phyloP scores from a whole-genome alignment of 371 early-diverging fungal genomes.

The Lichtheimia ramosa region DNA sequence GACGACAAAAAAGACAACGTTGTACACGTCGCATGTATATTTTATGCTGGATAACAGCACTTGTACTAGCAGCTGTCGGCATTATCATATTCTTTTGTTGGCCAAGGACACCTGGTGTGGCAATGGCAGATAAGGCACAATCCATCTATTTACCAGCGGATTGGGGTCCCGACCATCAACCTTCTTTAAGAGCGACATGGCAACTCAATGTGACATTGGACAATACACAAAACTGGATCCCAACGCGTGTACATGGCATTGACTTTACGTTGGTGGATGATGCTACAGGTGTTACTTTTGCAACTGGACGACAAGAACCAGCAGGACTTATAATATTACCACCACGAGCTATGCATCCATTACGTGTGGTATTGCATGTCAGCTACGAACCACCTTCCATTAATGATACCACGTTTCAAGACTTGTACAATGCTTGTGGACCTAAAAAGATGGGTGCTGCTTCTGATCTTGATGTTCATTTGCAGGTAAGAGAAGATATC shows the following conservation, averaged over 20 bases:
- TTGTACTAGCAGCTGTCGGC: slow-evolving; percentile 1
- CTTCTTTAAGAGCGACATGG: slow-evolving; percentile 22
- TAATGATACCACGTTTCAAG: slow-evolving; percentile 21
- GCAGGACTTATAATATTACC: background rate
- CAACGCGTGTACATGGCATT: slow-evolving; percentile 16
- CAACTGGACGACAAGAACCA: background rate
- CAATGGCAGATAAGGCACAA: slow-evolving; percentile 10
- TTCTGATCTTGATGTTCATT: slow-evolving; percentile 1
- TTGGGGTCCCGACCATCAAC: slow-evolving; percentile 22
- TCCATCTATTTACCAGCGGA: slow-evolving; percentile 7
- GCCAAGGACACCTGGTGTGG: slow-evolving; percentile 20
- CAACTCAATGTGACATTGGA: slow-evolving; percentile 29
- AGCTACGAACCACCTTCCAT: slow-evolving; percentile 9
- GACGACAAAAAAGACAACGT: background rate
- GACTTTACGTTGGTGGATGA: slow-evolving; percentile 1
- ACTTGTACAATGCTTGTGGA: slow-evolving; percentile 25
- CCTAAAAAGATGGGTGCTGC: slow-evolving; percentile 16
- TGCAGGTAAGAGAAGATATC: slow-evolving; percentile 5
- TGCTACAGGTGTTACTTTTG: background rate
- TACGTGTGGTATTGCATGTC: slow-evolving; percentile 14
- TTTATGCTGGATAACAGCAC: background rate
- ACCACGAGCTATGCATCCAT: slow-evolving; percentile 3
- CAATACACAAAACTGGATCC: slow-evolving; percentile 29
- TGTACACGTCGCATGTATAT: background rate
- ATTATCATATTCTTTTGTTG: slow-evolving; percentile 24